Conservation (phyloP, 1,284 basidiomycete species). For the Ganoderma boninense region DNA sequence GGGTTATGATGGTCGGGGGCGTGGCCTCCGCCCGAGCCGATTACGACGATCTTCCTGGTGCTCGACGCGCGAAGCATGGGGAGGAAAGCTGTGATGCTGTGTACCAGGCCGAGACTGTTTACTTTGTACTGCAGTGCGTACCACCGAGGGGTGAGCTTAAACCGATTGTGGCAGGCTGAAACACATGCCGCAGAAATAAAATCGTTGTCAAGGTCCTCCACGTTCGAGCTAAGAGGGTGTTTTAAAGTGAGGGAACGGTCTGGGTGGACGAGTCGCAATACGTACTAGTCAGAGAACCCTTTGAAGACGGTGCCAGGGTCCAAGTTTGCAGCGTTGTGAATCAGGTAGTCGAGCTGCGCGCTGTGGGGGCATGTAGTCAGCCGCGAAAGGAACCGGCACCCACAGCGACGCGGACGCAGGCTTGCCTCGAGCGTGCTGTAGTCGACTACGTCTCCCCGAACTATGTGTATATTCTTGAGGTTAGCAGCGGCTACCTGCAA, state of each 20-base stretch:
- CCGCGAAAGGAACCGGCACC: not conserved
- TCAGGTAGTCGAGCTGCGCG: slow-evolving; percentile 20
- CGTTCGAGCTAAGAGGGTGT: slow-evolving; percentile 6
- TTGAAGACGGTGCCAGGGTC: not conserved
- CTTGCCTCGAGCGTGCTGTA: slow-evolving; percentile 32
- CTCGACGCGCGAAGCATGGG: slow-evolving; percentile 47
- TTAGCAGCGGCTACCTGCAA: slow-evolving; percentile 28
- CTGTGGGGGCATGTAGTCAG: not conserved
- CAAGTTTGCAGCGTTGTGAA: slow-evolving; percentile 22
- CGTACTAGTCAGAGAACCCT: slow-evolving; percentile 23
- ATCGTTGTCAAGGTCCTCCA: slow-evolving; percentile 37
- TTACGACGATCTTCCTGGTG: slow-evolving; percentile 48
- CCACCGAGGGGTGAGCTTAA: not conserved
- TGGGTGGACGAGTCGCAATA: not conserved
- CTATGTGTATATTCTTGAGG: slow-evolving; percentile 37
- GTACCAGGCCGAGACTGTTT: slow-evolving; percentile 50
- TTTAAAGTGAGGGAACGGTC: not conserved
- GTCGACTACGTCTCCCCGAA: slow-evolving; percentile 38
- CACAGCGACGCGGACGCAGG: too few species aligned
- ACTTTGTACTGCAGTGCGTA: slow-evolving; percentile 37
- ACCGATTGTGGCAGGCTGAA: not conserved
- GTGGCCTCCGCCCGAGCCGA: slow-evolving; percentile 44
- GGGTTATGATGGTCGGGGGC: slow-evolving; percentile 35
- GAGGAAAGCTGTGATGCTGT: slow-evolving; percentile 46
- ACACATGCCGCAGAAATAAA: slow-evolving; percentile 21